Conservation (phyloP, 768 basidiomycete species). For the Tylopilus balloui region DNA sequence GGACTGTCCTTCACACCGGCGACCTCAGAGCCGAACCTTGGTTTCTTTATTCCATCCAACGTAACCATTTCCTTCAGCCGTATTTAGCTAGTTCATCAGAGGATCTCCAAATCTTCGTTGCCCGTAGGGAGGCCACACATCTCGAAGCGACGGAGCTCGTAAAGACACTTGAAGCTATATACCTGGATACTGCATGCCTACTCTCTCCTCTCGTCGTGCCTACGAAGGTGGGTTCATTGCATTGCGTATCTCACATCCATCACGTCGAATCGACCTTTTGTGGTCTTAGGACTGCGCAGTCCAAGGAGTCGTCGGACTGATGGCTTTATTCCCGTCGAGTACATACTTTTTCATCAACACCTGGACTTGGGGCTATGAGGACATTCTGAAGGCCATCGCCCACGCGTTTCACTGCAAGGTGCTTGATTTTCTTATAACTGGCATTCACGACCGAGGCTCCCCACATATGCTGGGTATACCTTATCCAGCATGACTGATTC, state of each 20-base stretch:
- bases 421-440: not conserved
- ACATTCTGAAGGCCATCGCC: conserved; percentile 74
- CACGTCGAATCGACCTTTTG: not conserved
- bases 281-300: conserved; percentile 57
- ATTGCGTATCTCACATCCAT: too few species aligned
- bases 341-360: conserved; percentile 84
- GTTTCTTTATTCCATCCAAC: conserved; percentile 63
- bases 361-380: conserved; percentile 98
- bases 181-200: conserved; percentile 77
- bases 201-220: conserved; percentile 49
- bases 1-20: conserved; percentile 85
- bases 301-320: conserved; percentile 60
- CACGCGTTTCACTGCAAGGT: conserved; percentile 62
- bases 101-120: conserved; percentile 24
- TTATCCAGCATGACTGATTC: not conserved
- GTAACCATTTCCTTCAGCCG: conserved; percentile 67
- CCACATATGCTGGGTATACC: not conserved
- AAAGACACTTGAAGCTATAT: conserved; percentile 69
- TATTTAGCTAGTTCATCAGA: conserved; percentile 47
- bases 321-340: conserved; percentile 58
- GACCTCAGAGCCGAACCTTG: conserved; percentile 87
- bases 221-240: conserved; percentile 45
- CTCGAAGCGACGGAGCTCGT: conserved; percentile 25
- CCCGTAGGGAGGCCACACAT: conserved; percentile 21
- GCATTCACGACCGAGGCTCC: not conserved